Evolutionary conservation across 148 eudicot species (phyloP), one percentile per base, ranked within the genome.

Genomic region (Vaccinium vitisidaea): DNA sequence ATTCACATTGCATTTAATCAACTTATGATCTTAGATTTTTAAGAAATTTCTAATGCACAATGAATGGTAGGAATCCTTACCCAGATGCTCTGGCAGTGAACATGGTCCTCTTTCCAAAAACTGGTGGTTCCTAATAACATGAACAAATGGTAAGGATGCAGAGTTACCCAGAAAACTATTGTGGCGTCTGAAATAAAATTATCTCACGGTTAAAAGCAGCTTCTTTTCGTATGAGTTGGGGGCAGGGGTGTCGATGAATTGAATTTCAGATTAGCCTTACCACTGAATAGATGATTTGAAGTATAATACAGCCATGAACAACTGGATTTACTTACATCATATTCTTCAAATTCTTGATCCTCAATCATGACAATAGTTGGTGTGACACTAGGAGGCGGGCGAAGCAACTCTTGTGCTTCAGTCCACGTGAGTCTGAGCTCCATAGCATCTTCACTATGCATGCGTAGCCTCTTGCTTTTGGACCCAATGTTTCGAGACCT

Each of bases 341-440:
- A 97, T 88, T 97, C 99, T 90, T 97, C 98, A 84, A 97, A 84
- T 84, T 91, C 96, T 70, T 83, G 84, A 82, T 88, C 93, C 78
- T 95, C 99, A 87, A 97, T 85, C 88, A 87, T 82, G 89, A 93
- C 85, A 50, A 94, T 86, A 69, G 84, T 94, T 56, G 99, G 95
- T 67, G 89, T 88, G 61, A 86, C 84, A 88, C 81, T 84, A 54
- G 93, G 94, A 36, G 93, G 87, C 55, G 98, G 95, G 79, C 98
- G 96, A 79, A 95, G 90, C 83, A 97, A 86, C 79, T 93, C 95
- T 69, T 97, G 99, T 77, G 96, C 91, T 90, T 97, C 98, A 81
- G 91, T 93, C 99, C 99, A 94, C 4, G 98, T 90, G 80, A 95
- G 83, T 80, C 88, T 90, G 71, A 97, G 91, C 85, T 93, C 96